A percentile compares a stretch with the other conserved stretches of the same genome.
Conservation (phyloP, 208 protist genomes). For the Porcisia deanei region DNA sequence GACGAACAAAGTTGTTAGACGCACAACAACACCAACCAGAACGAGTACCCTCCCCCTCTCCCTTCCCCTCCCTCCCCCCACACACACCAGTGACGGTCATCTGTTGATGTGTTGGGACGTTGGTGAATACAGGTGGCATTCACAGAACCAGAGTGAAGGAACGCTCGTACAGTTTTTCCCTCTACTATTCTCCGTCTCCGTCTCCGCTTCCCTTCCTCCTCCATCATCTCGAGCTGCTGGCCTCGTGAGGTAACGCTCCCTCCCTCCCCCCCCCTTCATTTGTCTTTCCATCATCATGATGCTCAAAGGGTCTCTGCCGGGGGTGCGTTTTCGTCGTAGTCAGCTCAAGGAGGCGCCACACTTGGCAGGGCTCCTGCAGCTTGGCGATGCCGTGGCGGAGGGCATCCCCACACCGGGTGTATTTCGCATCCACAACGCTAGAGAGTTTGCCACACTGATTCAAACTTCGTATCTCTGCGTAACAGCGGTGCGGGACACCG, state of each 20-base stretch:
- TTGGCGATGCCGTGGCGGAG: conserved; percentile 34
- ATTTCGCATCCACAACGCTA: conserved; percentile 36
- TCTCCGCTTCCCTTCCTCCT: background rate
- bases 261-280: background rate
- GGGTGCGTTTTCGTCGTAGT: conserved; percentile 54
- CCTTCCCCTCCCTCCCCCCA: background rate
- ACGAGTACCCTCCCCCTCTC: too few species aligned
- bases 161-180: background rate
- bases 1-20: too few species aligned
- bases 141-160: background rate
- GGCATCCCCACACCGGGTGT: conserved; percentile 41
- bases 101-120: background rate
- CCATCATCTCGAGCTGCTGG: background rate
- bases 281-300: background rate
- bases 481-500: conserved; percentile 42
- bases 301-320: conserved; percentile 22
- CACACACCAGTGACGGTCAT: background rate
- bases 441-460: conserved; percentile 59
- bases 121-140: background rate
- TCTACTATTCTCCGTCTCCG: background rate
- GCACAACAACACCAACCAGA: too few species aligned
- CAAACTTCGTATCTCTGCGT: conserved; percentile 67
- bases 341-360: conserved; percentile 38
- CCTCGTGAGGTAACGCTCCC: background rate
- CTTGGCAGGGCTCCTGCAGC: conserved; percentile 40